phyloP scores from a whole-genome alignment of 164 flowering plant species.

The Malania oleifera region DNA sequence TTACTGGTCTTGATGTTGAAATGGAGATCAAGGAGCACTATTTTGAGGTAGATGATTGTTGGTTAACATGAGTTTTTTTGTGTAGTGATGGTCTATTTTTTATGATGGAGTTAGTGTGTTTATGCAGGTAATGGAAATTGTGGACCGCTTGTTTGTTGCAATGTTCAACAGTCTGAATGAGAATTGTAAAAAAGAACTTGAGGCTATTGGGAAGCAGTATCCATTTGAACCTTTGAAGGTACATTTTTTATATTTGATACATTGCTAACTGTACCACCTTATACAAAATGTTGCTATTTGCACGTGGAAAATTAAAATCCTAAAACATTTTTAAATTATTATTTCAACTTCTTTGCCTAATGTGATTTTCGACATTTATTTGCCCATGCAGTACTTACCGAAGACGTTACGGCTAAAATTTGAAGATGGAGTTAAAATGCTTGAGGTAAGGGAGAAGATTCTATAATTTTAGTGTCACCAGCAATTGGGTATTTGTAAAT shows the following conservation, averaged over 20 bases:
- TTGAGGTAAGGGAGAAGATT: background rate
- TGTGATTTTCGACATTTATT: background rate
- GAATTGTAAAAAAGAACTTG: background rate
- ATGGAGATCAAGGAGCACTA: constrained; percentile 7
- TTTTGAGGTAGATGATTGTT: background rate
- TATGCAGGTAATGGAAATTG: constrained; percentile 1
- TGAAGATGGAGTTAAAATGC: constrained; percentile 9
- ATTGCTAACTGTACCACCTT: no score
- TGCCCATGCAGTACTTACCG: background rate
- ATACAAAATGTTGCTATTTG: no score
- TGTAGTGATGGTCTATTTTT: background rate
- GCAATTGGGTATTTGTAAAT: no score
- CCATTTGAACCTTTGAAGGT: constrained; percentile 8
- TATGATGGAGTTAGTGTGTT: background rate
- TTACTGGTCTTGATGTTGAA: constrained; percentile 4
- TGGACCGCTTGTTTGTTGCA: constrained; percentile 2
- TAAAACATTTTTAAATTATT: no score
- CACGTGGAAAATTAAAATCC: no score
- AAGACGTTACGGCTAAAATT: constrained; percentile 1
- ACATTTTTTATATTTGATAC: no score
- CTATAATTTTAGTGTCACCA: no score
- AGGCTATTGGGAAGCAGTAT: constrained; percentile 4
- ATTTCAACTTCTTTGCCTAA: no score
- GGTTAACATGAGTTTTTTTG: background rate
- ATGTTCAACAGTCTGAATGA: constrained; percentile 2